Evolutionary conservation across 768 basidiomycete species (phyloP), one percentile per base, ranked within the genome.

Genomic region (Panaeolus cyanescens): DNA sequence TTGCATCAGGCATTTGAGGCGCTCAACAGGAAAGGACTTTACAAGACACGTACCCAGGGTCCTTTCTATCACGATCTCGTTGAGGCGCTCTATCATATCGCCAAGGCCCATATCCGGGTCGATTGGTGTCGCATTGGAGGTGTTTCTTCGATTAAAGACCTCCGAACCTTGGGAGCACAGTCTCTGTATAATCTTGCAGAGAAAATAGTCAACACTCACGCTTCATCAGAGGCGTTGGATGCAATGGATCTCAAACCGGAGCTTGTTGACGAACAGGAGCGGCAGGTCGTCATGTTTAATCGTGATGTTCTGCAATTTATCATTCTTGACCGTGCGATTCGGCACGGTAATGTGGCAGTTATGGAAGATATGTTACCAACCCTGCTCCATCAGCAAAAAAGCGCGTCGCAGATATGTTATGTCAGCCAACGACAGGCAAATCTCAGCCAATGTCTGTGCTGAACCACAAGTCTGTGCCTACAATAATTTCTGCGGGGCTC

Each of bases 291-390:
- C 1, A 71, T 75, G 73, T 79, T 70, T 65, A 75, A 75, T 45
- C 63, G 70, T 0, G 78, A 81, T 59, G 60, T 75, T 0, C 65
- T 83, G 0, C 68, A 70, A 4, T 81, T 78, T 57, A 60, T 82
- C 31, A 67, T 71, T 1, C 68, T 83, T 0, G 57, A 72, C 22
- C 50, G 72, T 3, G 76, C 79, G 0, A 77, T 80, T n/a, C 67
- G 63, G 34, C 32, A 56, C 3, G 78, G 81, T 15, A 75, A 80
- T 64, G 72, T 79, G 4, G 75, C 76, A 1, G 8, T 67, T 0
- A 74, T 80, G 72, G 73, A 78, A 58, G 64, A 64, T 32, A 63
- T 72, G 45, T 54, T 78, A 1, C 77, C 77, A 4, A 31, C 37
- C 2, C 60, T 78, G 1, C 59, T 76, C n/a, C n/a, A n/a, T n/a